Evolutionary conservation across 2,329 filamentous ascomycete species (phyloP).

Genomic region (Elsinoe arachidis): DNA sequence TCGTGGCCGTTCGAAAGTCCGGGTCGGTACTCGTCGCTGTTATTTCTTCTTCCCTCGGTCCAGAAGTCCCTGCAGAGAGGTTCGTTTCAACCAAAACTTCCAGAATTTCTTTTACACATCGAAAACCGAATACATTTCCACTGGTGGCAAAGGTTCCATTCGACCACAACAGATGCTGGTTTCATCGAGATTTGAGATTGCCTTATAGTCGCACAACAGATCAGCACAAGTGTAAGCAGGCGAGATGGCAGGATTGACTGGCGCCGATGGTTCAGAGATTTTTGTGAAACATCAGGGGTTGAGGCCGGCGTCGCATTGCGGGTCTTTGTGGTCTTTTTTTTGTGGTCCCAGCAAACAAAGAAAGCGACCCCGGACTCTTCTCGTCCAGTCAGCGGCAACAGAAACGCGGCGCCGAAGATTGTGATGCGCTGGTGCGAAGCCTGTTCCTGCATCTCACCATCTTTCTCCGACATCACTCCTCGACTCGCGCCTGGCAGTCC

Average conservation of each 20-base stretch:
- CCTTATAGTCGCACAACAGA: background rate
- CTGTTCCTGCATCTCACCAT: slow-evolving; percentile 9
- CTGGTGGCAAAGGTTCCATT: slow-evolving; percentile 1
- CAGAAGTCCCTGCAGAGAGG: background rate
- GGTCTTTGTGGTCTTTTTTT: background rate
- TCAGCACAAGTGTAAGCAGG: background rate
- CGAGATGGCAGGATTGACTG: slow-evolving; percentile 8
- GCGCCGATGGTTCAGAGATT: slow-evolving; percentile 4
- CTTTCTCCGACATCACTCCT: background rate
- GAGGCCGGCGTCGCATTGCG: background rate
- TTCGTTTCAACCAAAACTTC: background rate
- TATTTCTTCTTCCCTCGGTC: background rate
- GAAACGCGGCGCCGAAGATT: background rate
- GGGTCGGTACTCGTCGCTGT: too few relatives aligned
- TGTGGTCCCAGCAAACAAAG: too few relatives aligned
- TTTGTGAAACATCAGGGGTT: background rate
- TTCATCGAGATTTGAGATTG: background rate
- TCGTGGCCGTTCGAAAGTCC: too few relatives aligned
- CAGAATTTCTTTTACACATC: background rate
- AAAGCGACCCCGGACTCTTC: background rate
- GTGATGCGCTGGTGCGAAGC: background rate
- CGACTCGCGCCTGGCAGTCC: background rate
- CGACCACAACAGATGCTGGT: background rate
- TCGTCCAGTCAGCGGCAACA: background rate
- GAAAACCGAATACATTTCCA: background rate